phyloP scores from a whole-genome alignment of 352 stramenopile species.

The Globisporangium sylvaticum region DNA sequence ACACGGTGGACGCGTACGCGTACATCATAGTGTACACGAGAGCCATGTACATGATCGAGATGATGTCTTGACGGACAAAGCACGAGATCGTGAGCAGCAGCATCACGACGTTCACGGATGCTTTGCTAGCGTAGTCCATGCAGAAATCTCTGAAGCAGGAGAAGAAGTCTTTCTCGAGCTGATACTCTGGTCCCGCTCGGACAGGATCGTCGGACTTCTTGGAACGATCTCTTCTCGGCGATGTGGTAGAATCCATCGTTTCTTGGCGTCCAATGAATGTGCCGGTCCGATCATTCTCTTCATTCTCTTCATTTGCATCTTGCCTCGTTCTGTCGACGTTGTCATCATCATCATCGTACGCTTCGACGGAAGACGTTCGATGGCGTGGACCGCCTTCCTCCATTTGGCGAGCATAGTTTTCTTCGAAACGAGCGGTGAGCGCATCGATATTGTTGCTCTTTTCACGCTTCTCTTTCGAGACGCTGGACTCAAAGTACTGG shows the following conservation, averaged over 20 bases:
- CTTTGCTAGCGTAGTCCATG: conserved; percentile 66
- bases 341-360: conserved; percentile 49
- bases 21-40: conserved; percentile 84
- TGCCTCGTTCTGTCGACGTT: conserved; percentile 36
- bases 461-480: conserved; percentile 27
- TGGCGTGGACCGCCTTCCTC: conserved; percentile 33
- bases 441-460: conserved; percentile 35
- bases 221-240: background rate
- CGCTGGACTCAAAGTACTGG: conserved; percentile 64
- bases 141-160: conserved; percentile 59
- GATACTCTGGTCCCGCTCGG: background rate
- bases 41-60: conserved; percentile 76
- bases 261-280: conserved; percentile 2
- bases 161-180: conserved; percentile 53
- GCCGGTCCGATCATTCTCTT: conserved; percentile 11
- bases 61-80: conserved; percentile 74
- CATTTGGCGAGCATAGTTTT: conserved; percentile 39
- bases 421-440: conserved; percentile 39
- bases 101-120: conserved; percentile 77
- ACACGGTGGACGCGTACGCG: conserved; percentile 47
- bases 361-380: conserved; percentile 51
- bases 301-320: conserved; percentile 28
- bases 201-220: background rate
- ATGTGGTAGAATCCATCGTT: background rate
- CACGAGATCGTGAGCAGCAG: conserved; percentile 70